Evolutionary conservation across 495 filamentous ascomycete genomes (phyloP).

Genomic region (Aspergillus egyptiacus): DNA sequence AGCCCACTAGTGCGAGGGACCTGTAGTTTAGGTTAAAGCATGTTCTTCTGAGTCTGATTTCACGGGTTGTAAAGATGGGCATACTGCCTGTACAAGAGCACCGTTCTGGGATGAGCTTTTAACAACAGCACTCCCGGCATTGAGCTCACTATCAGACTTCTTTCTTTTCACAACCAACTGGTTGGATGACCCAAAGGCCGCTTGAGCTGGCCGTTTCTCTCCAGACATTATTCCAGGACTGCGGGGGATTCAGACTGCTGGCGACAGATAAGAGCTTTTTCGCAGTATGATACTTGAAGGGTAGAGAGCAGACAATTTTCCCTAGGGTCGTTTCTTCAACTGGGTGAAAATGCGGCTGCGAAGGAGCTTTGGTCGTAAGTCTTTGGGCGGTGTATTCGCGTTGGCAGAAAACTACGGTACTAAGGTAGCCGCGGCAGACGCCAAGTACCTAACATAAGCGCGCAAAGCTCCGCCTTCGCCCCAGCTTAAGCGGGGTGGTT

Average conservation of each 20-base stretch:
- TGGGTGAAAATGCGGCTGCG: conserved; percentile 1
- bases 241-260: neutral
- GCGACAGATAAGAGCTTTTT: neutral
- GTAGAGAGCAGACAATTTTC: neutral
- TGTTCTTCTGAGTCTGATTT: neutral
- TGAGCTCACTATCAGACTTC: conserved; percentile 62
- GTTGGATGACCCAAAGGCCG: conserved; percentile 63
- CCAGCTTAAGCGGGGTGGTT: conserved; percentile 19
- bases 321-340: neutral
- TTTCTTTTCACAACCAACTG: conserved; percentile 88
- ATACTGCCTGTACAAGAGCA: conserved; percentile 78
- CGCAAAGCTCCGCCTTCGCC: conserved; percentile 17
- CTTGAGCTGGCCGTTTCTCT: conserved; percentile 82
- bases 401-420: conserved; percentile 6
- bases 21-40: conserved; percentile 41
- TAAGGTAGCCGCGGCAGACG: conserved; percentile 23
- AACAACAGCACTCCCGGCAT: conserved; percentile 53
- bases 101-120: conserved; percentile 64
- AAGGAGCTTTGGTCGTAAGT: neutral
- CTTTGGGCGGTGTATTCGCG: neutral
- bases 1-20: conserved; percentile 76
- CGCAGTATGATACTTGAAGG: neutral
- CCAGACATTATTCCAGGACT: conserved; percentile 58
- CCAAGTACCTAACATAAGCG: conserved; percentile 12
- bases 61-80: conserved; percentile 25